Conservation (phyloP, 108 stramenopile species). For the Nannochloropsis gaditana region DNA sequence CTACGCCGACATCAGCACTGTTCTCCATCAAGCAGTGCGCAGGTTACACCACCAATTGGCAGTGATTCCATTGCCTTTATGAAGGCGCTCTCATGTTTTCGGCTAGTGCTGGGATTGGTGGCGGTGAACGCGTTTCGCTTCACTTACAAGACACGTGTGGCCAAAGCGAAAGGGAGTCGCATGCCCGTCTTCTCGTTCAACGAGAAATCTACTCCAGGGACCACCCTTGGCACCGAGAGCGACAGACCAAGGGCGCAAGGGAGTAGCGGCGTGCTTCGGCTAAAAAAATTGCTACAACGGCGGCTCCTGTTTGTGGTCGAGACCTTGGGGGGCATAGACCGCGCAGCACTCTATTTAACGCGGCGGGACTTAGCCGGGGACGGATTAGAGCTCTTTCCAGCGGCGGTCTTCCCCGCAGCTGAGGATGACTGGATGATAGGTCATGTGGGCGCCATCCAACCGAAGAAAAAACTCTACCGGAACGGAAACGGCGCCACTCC, state of each 20-base stretch:
- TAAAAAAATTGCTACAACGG: constrained; percentile 13
- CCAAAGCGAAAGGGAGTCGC: neutral
- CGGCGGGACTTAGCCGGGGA: neutral
- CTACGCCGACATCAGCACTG: too few species aligned
- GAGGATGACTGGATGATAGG: neutral
- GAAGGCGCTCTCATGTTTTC: too few species aligned
- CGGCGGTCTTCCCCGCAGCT: neutral
- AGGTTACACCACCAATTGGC: too few species aligned
- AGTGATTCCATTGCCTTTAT: too few species aligned
- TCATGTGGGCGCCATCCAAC: constrained; percentile 1
- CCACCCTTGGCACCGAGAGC: neutral
- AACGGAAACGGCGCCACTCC: constrained; percentile 20
- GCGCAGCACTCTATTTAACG: neutral
- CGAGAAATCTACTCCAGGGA: neutral
- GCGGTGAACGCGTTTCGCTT: too few species aligned
- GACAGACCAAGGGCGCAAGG: neutral
- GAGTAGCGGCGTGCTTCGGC: neutral
- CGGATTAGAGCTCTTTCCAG: neutral
- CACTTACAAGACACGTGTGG: too few species aligned
- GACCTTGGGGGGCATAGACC: neutral
- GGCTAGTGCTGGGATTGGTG: too few species aligned
- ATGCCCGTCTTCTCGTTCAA: neutral
- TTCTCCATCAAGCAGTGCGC: too few species aligned
- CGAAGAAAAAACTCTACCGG: neutral
- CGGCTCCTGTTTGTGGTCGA: neutral